These are phyloP conservation scores for Salix udensis DNA, from an alignment of 345 rosid species.

Conservation along the genomic window DNA sequence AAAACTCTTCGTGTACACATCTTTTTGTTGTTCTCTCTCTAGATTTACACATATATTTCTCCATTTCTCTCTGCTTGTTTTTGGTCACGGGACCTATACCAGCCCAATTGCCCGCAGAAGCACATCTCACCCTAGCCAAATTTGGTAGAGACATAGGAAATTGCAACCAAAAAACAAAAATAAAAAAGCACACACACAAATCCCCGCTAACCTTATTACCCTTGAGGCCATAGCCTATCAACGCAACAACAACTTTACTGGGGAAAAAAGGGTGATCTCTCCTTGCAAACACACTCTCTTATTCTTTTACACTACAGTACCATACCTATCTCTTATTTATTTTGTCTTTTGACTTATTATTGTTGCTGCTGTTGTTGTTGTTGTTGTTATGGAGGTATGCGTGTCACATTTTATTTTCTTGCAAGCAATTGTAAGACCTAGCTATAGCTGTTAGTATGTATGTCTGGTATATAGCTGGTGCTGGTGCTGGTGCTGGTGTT, in stretches of 20 bases:
- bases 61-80: neutral
- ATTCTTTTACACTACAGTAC: constrained; percentile 23
- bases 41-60: neutral
- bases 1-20: neutral
- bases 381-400: neutral
- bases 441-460: neutral
- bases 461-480: neutral
- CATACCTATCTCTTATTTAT: constrained; percentile 6
- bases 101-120: neutral
- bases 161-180: neutral
- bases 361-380: neutral
- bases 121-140: neutral
- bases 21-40: neutral
- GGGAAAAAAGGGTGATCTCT: constrained; percentile 31
- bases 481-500: neutral
- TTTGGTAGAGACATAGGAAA: neutral
- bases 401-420: constrained; percentile 4
- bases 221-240: constrained; percentile 9
- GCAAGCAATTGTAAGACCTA: constrained; percentile 10
- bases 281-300: neutral
- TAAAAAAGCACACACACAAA: neutral
- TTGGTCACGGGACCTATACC: neutral
- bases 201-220: neutral
- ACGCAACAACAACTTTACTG: constrained; percentile 12
- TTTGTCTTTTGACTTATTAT: neutral